Evolutionary conservation across 148 eudicot species (phyloP), one percentile per base, ranked within the genome.

Genomic region (Cornus florida): DNA sequence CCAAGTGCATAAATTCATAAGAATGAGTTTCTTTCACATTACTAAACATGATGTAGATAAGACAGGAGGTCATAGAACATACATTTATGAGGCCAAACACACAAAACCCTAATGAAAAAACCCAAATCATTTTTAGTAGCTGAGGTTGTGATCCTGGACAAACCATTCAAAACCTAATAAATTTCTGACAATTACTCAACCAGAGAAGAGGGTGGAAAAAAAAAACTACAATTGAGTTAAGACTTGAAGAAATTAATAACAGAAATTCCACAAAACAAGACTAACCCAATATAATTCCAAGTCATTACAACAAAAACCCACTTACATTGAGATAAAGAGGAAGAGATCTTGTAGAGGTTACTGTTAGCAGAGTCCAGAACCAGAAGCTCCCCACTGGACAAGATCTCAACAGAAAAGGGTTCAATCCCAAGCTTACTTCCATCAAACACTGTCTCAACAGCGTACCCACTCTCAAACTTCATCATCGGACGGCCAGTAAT

Each of bases 381-480:
- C 35, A 96, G 92, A 86, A 96, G 97, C 84, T 96, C 99, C 60
- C 99, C 99, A 85, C 71, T 87, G 33, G 97, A 89, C 82, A 91
- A 76, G 76, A 91, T 82, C 82, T 96, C 97, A 46, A 96, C 95
- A 78, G 92, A 77, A 19, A 89, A 81, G 77, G 99, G 99, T 77
- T 95, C 99, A 81, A 95, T 90, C 69, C 99, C 99, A 80, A 95
- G 97, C 84, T 96, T 96, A 80, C 99, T 96, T 6, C 99, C 99
- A 90, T 96, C 99, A 84, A 96, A 96, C 72, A 96, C 99, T 20
- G 98, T 96, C 90, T 96, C 98, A 70, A 96, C 99, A 56, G 77
- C 79, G 77, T 92, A 96, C 17, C 99, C 99, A 82, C 97, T 86
- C 91, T 96, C 99, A 85, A 88, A 96, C 77, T 92, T 96, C 98